Percentiles rank a stretch among this genome's conserved stretches.
Conservation (phyloP, 2,329 filamentous ascomycete genomes). For the Colletotrichum ledebouriae region DNA sequence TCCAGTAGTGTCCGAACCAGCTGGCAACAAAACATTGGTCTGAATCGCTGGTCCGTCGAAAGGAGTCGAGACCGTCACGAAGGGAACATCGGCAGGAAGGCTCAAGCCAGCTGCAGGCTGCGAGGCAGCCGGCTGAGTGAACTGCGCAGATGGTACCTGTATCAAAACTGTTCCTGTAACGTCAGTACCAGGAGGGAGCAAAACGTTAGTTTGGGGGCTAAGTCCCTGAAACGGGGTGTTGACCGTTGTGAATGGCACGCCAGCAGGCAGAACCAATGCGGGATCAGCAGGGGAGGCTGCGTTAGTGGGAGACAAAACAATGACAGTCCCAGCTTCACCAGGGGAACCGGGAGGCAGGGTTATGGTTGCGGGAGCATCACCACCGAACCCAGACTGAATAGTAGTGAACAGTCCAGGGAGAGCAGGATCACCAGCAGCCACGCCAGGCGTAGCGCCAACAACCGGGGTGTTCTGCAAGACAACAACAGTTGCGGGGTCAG, state of each 20-base stretch:
- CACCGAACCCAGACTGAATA: slow-evolving; percentile 33
- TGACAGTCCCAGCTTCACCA: slow-evolving; percentile 21
- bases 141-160: slow-evolving; percentile 7
- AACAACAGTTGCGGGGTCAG: slow-evolving; percentile 14
- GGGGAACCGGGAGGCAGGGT: slow-evolving; percentile 23
- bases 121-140: neutral
- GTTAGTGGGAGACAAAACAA: slow-evolving; percentile 37
- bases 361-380: slow-evolving; percentile 28
- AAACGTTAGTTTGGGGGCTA: slow-evolving; percentile 13
- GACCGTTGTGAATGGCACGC: slow-evolving; percentile 29
- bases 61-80: slow-evolving; percentile 14
- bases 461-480: slow-evolving; percentile 10
- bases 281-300: slow-evolving; percentile 12
- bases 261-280: slow-evolving; percentile 12
- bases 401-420: slow-evolving; percentile 20
- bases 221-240: slow-evolving; percentile 10
- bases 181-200: slow-evolving; percentile 31
- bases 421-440: neutral
- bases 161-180: slow-evolving; percentile 24
- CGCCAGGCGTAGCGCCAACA: neutral
- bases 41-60: slow-evolving; percentile 2
- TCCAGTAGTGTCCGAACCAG: slow-evolving; percentile 24
- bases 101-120: neutral
- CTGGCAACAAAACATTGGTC: slow-evolving; percentile 18
- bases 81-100: slow-evolving; percentile 19